Evolutionary conservation across 75 land plant genomes (phyloP), one percentile per base, ranked within the genome.

Genomic region (Ceratopteris richardii): DNA sequence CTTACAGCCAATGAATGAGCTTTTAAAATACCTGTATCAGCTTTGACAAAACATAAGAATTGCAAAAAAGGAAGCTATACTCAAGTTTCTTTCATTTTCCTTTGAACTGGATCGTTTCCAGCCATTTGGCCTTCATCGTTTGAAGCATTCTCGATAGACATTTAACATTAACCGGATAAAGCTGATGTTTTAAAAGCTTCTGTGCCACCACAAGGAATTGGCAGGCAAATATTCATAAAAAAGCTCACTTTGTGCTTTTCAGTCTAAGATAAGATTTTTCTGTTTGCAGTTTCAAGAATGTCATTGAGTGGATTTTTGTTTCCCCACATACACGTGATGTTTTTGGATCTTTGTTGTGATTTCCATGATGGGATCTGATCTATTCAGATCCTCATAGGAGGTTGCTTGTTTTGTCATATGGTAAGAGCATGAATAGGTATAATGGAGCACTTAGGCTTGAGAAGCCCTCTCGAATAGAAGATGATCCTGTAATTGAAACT

Each of bases 161-260:
- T 85, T 20, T 36, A 85, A 23, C 31, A 66, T 0, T 52, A 64
- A 57, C 69, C 85, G 50, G 72, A 64, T 28, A 72, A 68, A 6
- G 19, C 29, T 42, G 86, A 89, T 77, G 74, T 83, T n/a, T 40
- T 80, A 51, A n/a, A 53, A 40, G 2, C 64, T 89, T 51, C 50
- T 89, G 53, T 61, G 53, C 39, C 85, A 89, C 41, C 55, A 85
- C 39, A 59, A 53, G 44, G 82, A 89, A 53, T 89, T 89, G 95
- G 30, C 85, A 57, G 67, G 58, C 31, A 78, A 76, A 56, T 89
- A 82, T 27, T 75, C 77, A 29, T 77, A 33, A 33, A 3, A 9
- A 33, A 9, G 47, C 30, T 77, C 73, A 46, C 85, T 84, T 2
- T 54, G 70, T 0, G 22, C 66, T 27, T 22, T 57, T 27, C 42